phyloP scores from a whole-genome alignment of 2,329 filamentous ascomycete genomes.

The Curvularia sp. region DNA sequence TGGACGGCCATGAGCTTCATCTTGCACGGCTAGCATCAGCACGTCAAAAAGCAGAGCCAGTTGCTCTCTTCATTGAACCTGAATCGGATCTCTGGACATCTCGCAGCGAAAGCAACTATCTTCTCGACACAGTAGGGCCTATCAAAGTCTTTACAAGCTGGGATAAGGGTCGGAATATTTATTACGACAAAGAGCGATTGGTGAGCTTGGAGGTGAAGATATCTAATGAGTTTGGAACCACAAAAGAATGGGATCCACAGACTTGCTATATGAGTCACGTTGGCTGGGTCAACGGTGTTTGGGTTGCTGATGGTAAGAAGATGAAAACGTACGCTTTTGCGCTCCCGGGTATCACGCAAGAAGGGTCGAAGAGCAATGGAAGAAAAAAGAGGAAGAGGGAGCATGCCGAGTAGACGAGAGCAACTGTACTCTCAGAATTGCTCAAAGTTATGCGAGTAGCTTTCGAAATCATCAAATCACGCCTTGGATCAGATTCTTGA shows the following conservation, averaged over 20 bases:
- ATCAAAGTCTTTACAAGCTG: constrained; percentile 25
- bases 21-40: constrained; percentile 17
- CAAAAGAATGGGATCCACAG: not conserved
- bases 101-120: not conserved
- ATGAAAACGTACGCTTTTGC: constrained; percentile 17
- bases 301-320: constrained; percentile 9
- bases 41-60: constrained; percentile 1
- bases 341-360: constrained; percentile 4
- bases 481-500: constrained; percentile 46
- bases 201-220: constrained; percentile 21
- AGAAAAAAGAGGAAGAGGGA: not conserved
- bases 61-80: constrained; percentile 19
- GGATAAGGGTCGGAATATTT: constrained; percentile 13
- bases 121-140: not conserved
- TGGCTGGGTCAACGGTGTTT: constrained; percentile 29
- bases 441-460: not conserved
- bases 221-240: not conserved
- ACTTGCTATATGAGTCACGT: constrained; percentile 7
- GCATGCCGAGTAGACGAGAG: not conserved
- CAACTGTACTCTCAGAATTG: no score
- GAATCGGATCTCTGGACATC: constrained; percentile 7
- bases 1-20: constrained; percentile 10
- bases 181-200: constrained; percentile 16
- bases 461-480: constrained; percentile 25
- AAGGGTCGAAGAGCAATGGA: not conserved